Base-by-base conservation (phyloP, 257 asterid genomes). In the Plectranthus barbatus region DNA sequence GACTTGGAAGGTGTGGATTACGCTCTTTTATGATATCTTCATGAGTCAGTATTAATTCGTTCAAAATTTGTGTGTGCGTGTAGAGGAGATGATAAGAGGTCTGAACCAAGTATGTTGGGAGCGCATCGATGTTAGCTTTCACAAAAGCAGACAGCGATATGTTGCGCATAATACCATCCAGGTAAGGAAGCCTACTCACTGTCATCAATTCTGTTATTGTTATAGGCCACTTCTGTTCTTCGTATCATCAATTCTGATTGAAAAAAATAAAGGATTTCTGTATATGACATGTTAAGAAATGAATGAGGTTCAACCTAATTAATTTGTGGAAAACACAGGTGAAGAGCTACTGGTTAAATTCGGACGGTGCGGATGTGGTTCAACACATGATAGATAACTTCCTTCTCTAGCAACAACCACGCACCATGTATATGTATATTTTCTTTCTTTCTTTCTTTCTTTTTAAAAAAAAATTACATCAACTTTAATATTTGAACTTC, bases 51-150 rank as follows among this genome's bases (percentile, higher is more conserved):
- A 71, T 53, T 72, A 71, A 79, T 40, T 34, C n/a, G 53, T 45
- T 67, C 12, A 24, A 24, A 37, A n/a, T n/a, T 10, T 62, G 24
- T 60, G 46, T 45, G n/a, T 65, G 31, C 69, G n/a, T 65, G 31
- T 69, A 89, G 96, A 89, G 91, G 95, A 82, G 84, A 89, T 89
- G 96, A 89, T 89, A 69, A 80, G 76, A 70, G 95, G 96, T 60
- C 96, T 89, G 31, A 86, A 80, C 52, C 91, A 89, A 77, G 95
- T 84, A 54, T 74, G 84, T 20, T 89, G 97, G 97, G 97, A 89
- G 57, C 91, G 97, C 9, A 66, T 89, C 40, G 97, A 89, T 71
- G 97, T 89, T 76, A 89, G 97, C 87, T 89, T 89, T 65, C 93
- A 81, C 21, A 80, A 83, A 66, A 89, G 97, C 81, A 84, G 73